Evolutionary conservation across 768 basidiomycete genomes (phyloP), one percentile per base, ranked within the genome.

Genomic region (Trametes maxima): DNA sequence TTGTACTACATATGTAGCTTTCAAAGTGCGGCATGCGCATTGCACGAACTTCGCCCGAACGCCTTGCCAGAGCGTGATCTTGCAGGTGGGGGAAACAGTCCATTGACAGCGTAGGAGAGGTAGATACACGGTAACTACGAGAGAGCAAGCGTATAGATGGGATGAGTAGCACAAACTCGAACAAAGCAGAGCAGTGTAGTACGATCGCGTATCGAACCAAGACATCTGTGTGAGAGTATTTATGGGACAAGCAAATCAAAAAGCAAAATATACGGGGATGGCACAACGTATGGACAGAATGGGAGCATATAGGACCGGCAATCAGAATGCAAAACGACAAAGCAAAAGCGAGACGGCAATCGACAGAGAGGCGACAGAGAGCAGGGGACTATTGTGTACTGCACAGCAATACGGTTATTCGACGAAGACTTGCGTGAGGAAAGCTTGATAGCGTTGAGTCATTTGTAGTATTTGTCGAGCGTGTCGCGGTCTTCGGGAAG

Each of bases 401-500:
- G 43, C 57, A 37, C 44, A 59, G 57, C 59, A 35, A 42, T 47
- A 35, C 28, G 36, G 19, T 11, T n/a, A 14, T 42, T 50, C 28
- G 35, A 33, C 33, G 35, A 46, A 22, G 48, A 44, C 35, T 40
- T 56, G 37, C 33, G 47, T 16, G 35, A 36, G 17, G 49, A 56
- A 44, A 49, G 54, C 46, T 16, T 21, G 54, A 45, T 14, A 50
- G 60, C 35, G 35, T 11, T 12, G 7, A 17, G 21, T 56, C 49
- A 62, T n/a, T 51, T 50, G 54, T 62, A 62, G 35, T 58, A 63
- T 39, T 63, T 40, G 44, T 57, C 52, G 54, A 60, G 47, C 21
- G 22, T 36, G 11, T 59, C 45, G 42, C 60, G 53, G 36, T 44
- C 39, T 24, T 57, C 49, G 33, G 57, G 57, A 16, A 40, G 56